phyloP scores from a whole-genome alignment of 495 filamentous ascomycete species.

The Hypoxylon cercidicola region DNA sequence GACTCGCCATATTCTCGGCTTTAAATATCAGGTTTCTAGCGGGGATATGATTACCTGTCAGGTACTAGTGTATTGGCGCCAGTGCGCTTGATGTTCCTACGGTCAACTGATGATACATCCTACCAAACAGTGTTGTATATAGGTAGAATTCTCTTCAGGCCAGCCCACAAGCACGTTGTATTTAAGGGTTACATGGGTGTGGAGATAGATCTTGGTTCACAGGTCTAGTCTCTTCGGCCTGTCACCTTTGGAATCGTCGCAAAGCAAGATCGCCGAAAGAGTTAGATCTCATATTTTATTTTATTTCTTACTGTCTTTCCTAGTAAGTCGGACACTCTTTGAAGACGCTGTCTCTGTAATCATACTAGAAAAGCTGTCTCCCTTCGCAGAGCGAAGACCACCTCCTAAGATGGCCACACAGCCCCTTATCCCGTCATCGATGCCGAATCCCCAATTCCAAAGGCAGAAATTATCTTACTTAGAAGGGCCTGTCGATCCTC shows the following conservation, averaged over 20 bases:
- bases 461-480: conserved; percentile 62
- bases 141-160: neutral
- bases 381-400: neutral
- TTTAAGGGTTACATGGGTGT: conserved; percentile 17
- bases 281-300: conserved; percentile 11
- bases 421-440: conserved; percentile 8
- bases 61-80: too few species aligned
- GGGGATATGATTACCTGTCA: too few species aligned
- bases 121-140: neutral
- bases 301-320: conserved; percentile 5
- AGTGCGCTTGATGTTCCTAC: conserved; percentile 6
- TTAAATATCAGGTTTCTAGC: too few species aligned
- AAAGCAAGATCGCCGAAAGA: conserved; percentile 7
- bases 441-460: conserved; percentile 41
- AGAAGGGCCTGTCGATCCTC: conserved; percentile 67
- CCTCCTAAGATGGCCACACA: conserved; percentile 37
- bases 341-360: conserved; percentile 8
- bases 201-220: conserved; percentile 16
- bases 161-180: neutral
- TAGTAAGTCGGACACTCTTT: too few species aligned
- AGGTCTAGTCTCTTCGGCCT: conserved; percentile 10
- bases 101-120: neutral
- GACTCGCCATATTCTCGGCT: too few species aligned
- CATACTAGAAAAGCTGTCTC: conserved; percentile 1
- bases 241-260: conserved; percentile 6